Percentiles rank a stretch among this genome's conserved stretches.
phyloP scores from a whole-genome alignment of 495 filamentous ascomycete genomes.

The Pyronema domesticum region DNA sequence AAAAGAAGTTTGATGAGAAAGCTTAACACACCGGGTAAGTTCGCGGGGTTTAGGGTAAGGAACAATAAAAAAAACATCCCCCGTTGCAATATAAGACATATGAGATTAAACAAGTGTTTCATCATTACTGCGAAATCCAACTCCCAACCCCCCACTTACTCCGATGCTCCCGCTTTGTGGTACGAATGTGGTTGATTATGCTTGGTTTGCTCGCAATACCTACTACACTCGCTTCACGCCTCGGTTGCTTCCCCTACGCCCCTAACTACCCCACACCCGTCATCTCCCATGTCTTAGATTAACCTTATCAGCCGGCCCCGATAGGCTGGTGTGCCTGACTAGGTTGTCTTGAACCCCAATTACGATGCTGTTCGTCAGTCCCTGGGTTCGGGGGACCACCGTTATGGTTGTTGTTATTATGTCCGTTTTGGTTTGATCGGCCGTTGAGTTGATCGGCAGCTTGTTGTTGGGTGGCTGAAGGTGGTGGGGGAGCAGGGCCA shows the following conservation, averaged over 20 bases:
- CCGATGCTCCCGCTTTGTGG: too few relatives aligned
- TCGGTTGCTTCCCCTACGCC: too few relatives aligned
- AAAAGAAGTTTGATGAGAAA: slow-evolving; percentile 7
- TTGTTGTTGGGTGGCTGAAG: not conserved
- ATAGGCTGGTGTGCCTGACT: slow-evolving; percentile 1
- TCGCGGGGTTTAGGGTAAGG: not conserved
- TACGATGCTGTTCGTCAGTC: not conserved
- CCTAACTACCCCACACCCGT: too few relatives aligned
- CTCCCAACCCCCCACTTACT: not conserved
- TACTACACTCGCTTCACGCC: too few relatives aligned
- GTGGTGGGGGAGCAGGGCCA: not conserved
- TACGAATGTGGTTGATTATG: too few relatives aligned
- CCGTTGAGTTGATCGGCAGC: not conserved
- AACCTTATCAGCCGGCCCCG: not conserved
- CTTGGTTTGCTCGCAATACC: too few relatives aligned
- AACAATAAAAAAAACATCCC: slow-evolving; percentile 4
- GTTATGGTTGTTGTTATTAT: not conserved
- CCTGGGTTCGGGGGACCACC: slow-evolving; percentile 5
- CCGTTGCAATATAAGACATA: slow-evolving; percentile 2
- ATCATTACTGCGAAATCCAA: not conserved
- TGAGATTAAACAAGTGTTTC: slow-evolving; percentile 2
- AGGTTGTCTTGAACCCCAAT: not conserved
- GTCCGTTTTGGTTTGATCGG: not conserved
- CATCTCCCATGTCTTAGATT: too few relatives aligned
- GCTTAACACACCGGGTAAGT: slow-evolving; percentile 1